Conservation (phyloP, 352 stramenopile species). For the Phytophthora foliorum region DNA sequence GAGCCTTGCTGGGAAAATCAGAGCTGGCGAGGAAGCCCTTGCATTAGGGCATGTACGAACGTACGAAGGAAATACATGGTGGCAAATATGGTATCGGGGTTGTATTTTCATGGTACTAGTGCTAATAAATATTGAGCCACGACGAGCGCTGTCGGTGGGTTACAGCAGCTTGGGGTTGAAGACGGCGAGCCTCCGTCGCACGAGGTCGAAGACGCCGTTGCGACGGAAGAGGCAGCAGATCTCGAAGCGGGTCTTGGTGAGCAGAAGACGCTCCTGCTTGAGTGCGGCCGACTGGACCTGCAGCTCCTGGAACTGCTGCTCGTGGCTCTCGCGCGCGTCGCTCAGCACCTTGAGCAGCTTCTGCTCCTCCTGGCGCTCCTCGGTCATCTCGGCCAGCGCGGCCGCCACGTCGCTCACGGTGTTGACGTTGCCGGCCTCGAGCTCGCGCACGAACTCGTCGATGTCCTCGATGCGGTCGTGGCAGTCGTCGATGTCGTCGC, state of each 20-base stretch:
- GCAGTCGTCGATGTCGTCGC: slow-evolving; percentile 56
- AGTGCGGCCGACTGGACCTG: slow-evolving; percentile 34
- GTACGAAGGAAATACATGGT: neutral
- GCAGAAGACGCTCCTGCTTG: slow-evolving; percentile 39
- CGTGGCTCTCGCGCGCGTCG: slow-evolving; percentile 42
- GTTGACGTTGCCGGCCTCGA: slow-evolving; percentile 40
- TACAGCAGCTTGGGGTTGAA: slow-evolving; percentile 48
- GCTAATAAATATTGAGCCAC: slow-evolving; percentile 48
- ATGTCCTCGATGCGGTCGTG: slow-evolving; percentile 55
- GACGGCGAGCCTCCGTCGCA: slow-evolving; percentile 44
- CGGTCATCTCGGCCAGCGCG: slow-evolving; percentile 44
- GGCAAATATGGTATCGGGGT: slow-evolving; percentile 28
- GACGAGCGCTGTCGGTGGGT: neutral
- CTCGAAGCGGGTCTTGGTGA: slow-evolving; percentile 44
- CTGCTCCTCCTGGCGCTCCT: slow-evolving; percentile 53
- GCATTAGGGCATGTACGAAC: too few relatives aligned
- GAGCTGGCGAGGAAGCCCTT: too few relatives aligned
- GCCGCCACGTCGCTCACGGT: slow-evolving; percentile 44
- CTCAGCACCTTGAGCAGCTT: slow-evolving; percentile 48
- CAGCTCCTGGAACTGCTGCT: slow-evolving; percentile 43
- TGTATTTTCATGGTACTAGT: slow-evolving; percentile 46
- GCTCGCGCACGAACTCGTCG: slow-evolving; percentile 51
- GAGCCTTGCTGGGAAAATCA: slow-evolving; percentile 13
- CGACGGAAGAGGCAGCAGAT: slow-evolving; percentile 55
- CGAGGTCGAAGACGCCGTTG: slow-evolving; percentile 54